Base-by-base conservation (phyloP, 768 basidiomycete genomes). In the Amylocystis lapponica region DNA sequence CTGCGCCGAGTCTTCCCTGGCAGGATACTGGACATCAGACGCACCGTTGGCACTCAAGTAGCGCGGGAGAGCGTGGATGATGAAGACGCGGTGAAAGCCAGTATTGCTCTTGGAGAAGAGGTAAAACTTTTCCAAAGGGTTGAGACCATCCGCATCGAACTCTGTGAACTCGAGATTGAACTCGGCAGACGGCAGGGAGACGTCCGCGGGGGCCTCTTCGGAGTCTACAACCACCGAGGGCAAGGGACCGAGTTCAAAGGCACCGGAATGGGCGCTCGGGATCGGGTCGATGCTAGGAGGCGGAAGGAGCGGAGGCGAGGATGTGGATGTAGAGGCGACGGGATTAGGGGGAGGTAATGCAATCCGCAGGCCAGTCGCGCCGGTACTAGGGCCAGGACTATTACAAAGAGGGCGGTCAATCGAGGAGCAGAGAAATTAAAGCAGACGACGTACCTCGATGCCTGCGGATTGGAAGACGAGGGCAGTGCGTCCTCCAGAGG, bases 61-160 rank as follows among this genome's bases (percentile, higher is more conserved):
- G 2, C 78, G 70, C n/a, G 86, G 84, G 27, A 97, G 75, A 27
- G 85, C 79, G 54, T 85, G 83, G 0, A 86, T 79, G 57, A 98
- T 93, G 67, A 83, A 95, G 30, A 88, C 75, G 29, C 89, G 76
- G 54, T 81, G 80, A 47, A 79, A 77, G 25, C 69, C 64, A 36
- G 81, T 79, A 49, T 79, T 79, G 65, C 88, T 91, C 48, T 83
- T 74, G 47, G 85, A 83, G 54, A 90, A 88, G 39, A 96, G 77
- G 66, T 92, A 96, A 48, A 95, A 94, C 58, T 86, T 83, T 66
- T 97, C 94, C 36, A 97, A 78, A 17, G 87, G 77, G 61, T 68
- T 87, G 48, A 94, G 73, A 41, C 79, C 78, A 49, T 90, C 89
- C 51, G 92, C 87, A 51, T 93, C 90, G 56, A 82, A 52, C 40